Evolutionary conservation across 176 grass and related monocot genomes (phyloP), one percentile per base, ranked within the genome.

Genomic region (Oropetium thomaeum): DNA sequence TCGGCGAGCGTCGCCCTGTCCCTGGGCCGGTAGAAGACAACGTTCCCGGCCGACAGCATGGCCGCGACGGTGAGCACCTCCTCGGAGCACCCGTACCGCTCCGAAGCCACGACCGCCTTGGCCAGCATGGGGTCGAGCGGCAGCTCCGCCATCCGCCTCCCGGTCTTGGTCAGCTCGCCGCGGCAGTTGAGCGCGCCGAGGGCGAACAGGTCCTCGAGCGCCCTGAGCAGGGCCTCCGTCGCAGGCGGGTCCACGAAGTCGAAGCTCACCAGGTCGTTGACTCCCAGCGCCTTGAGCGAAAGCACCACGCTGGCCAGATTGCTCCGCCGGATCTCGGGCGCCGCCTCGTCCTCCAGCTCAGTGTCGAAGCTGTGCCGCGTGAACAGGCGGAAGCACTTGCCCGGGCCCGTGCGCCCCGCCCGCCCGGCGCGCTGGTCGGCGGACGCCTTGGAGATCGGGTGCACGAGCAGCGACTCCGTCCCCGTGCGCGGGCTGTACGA

Each of bases 201-300:
- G 3, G 83, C 71, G 68, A 89, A 85, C 55, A 92, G 80, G 10
- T 85, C 79, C 74, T 92, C 90, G 5, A 92, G 78, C 22, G 79
- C 86, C 44, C 44, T 51, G 73, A 92, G 67, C 60, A 92, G 67
- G n/a, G 82, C 77, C 80, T 88, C 82, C 71, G 86, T 45, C 37
- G 87, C 58, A 30, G 91, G 91, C 7, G 87, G 87, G 54, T 93
- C 91, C 87, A 93, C 87, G 77, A 93, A 93, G 65, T 93, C 91
- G 80, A 93, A 90, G 66, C 62, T 22, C 4, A 87, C 87, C 54
- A 93, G 67, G 82, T 90, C 87, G 89, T 93, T 62, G 62, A 93
- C 82, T 19, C 87, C 91, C 16, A 87, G 81, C 41, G 79, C 62
- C 79, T 90, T 82, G 67, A 90, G 76, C 22, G 74, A 62, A n/a